Base-by-base conservation (phyloP, 1,284 basidiomycete species). In the Ustilago esculenta region DNA sequence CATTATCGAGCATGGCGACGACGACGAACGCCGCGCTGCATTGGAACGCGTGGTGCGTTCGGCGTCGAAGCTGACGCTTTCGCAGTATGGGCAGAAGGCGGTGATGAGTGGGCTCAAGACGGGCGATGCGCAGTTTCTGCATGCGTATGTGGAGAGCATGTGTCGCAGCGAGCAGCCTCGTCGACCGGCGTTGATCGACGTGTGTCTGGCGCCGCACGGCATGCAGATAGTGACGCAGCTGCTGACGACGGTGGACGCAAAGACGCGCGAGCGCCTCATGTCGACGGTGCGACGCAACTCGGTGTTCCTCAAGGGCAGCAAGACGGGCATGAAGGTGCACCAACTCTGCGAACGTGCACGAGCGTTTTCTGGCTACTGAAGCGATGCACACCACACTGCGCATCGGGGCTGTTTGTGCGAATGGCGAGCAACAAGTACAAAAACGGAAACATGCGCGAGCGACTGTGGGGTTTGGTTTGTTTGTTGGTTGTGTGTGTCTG, bases 191-290 rank as follows among this genome's bases (percentile, higher is more conserved):
- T 48, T 81, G 27, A 63, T 81, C 32, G 79, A 81, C 34, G 54
- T 81, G n/a, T 76, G 72, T 20, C 56, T 71, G 4, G 58, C 72
- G 2, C 55, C 76, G 24, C 77, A 81, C 21, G 80, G 80, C 3
- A 59, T 80, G 14, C 79, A 80, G 47, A 77, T 81, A 39, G 63
- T 81, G 11, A 77, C 78, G n/a, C 73, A 75, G 68, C 77, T 81
- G n/a, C 61, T 81, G 37, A 81, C 79, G n/a, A 64, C 74, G 36
- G 68, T 75, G 36, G 35, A 51, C 10, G 55, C 52, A 20, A 57
- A 65, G 27, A 63, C 67, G 27, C 73, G 80, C 25, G 71, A 72
- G 6, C 52, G 59, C 4, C 72, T 81, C 65, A 76, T 81, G 43
- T 56, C 67, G 36, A 66, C 72, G 8, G 79, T 81, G 27, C 72